Evolutionary conservation across 2,329 filamentous ascomycete species (phyloP), one percentile per base, ranked within the genome.

Genomic region (Neocatenulostroma microsporum): DNA sequence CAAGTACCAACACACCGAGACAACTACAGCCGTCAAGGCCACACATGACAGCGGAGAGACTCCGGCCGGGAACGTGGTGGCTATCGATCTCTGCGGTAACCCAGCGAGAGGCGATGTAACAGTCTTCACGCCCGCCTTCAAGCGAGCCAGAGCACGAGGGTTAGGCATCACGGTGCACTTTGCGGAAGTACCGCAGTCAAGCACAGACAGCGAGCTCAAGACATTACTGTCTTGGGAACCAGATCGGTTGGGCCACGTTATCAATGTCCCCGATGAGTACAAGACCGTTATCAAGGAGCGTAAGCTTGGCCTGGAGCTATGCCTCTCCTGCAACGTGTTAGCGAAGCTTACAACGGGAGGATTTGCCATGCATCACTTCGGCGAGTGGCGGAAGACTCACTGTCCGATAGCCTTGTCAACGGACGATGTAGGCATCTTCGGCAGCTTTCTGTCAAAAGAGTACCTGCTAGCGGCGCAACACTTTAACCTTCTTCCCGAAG

Each of bases 351-450:
- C 82, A 34, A 62, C 67, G 1, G 80, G 82, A 0, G 74, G 76
- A 2, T 74, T 72, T 49, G 51, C 71, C 40, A 77, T 77, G 32
- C 84, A 91, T 59, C 84, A 91, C 63, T 87, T 91, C 60, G 78
- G 80, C 11, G 71, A 76, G 51, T 91, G 84, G 84, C 61, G 65
- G 30, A 66, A 73, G 5, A 69, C 69, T 17, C 69, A 36, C 2
- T 75, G 73, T 34, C 69, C 73, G 3, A 70, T 89, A 29, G 75
- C 77, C 4, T 63, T 89, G 29, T 80, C 76, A 82, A 91, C 84
- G 2, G 85, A 91, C 54, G 84, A 91, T 51, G 80, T 89, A 8
- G 85, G 84, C 2, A 76, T 91, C 15, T 91, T 91, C 51, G 80
- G 79, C 33, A 88, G 82, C 52, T 69, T 75, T 0, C 61, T 88